phyloP scores from a whole-genome alignment of 768 basidiomycete genomes.

The Lentinula aciculospora region DNA sequence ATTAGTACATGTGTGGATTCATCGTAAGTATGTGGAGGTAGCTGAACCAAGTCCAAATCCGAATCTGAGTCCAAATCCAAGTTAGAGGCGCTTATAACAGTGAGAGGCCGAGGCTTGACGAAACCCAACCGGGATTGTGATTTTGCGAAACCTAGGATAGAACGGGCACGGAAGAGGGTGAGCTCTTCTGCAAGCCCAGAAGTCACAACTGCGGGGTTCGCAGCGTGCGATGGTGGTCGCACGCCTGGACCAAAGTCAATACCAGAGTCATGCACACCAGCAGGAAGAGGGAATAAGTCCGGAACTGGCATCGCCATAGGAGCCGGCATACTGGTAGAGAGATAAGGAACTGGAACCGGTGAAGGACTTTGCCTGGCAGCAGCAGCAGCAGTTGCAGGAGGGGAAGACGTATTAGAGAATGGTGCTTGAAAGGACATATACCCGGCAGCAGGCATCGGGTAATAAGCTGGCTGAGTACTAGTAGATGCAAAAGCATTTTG shows the following conservation, averaged over 20 bases:
- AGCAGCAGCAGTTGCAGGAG: background rate
- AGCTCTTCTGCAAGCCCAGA: background rate
- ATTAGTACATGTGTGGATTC: background rate
- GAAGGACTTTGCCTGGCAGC: background rate
- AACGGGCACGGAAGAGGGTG: background rate
- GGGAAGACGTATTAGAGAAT: background rate
- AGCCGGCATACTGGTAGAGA: background rate
- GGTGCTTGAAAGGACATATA: slow-evolving; percentile 4
- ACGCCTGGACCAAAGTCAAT: background rate
- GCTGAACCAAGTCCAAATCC: background rate
- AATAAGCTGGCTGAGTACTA: background rate
- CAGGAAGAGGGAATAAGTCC: background rate
- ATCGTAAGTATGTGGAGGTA: background rate
- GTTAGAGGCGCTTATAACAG: no score
- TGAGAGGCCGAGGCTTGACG: background rate
- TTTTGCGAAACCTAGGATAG: slow-evolving; percentile 1
- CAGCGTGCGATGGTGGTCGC: background rate
- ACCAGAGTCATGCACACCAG: background rate
- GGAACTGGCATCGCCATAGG: background rate
- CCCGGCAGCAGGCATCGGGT: background rate
- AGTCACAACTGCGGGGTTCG: background rate
- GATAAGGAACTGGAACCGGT: background rate
- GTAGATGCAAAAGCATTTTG: slow-evolving; percentile 1
- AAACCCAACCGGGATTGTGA: background rate
- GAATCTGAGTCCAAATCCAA: background rate